Percentiles rank a stretch among this genome's conserved stretches.
These are phyloP conservation scores for Suillus decipiens DNA, from an alignment of 768 basidiomycete genomes.

Conservation along the genomic window DNA sequence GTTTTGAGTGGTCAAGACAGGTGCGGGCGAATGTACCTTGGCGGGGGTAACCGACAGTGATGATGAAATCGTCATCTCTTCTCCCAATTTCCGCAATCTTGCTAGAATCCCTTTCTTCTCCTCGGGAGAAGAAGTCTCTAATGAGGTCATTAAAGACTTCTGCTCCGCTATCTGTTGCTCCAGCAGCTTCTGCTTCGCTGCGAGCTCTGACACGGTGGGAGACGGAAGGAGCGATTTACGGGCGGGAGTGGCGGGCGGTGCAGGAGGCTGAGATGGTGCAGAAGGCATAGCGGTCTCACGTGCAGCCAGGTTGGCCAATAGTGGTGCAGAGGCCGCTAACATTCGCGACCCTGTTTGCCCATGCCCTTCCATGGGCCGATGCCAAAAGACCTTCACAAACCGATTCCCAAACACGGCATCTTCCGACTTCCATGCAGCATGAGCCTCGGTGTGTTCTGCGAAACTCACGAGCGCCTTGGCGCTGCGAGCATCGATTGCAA, in stretches of 20 bases:
- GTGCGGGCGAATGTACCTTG: constrained; percentile 29
- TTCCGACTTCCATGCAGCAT: constrained; percentile 88
- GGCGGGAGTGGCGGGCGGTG: constrained; percentile 17
- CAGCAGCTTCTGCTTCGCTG: constrained; percentile 72
- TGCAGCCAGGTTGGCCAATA: constrained; percentile 63
- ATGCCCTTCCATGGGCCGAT: constrained; percentile 89
- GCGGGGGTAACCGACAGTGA: constrained; percentile 31
- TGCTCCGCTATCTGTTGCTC: constrained; percentile 89
- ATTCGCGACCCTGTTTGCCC: constrained; percentile 76
- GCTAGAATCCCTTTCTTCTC: constrained; percentile 83
- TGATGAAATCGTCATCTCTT: constrained; percentile 66
- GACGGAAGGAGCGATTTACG: constrained; percentile 42
- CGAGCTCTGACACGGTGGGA: constrained; percentile 51
- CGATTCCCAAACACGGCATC: constrained; percentile 95
- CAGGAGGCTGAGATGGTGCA: constrained; percentile 19
- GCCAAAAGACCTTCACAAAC: constrained; percentile 97
- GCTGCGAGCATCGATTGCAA: constrained; percentile 75
- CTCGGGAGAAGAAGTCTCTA: constrained; percentile 61
- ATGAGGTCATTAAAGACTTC: constrained; percentile 76
- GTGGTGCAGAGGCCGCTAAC: constrained; percentile 78
- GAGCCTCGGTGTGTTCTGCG: constrained; percentile 77
- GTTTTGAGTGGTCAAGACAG: constrained; percentile 27
- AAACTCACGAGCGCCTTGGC: constrained; percentile 90
- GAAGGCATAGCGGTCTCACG: constrained; percentile 31
- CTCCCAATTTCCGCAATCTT: constrained; percentile 70